These are phyloP conservation scores for Fusarium nodosum DNA, from an alignment of 2,329 filamentous ascomycete genomes.

Conservation along the genomic window DNA sequence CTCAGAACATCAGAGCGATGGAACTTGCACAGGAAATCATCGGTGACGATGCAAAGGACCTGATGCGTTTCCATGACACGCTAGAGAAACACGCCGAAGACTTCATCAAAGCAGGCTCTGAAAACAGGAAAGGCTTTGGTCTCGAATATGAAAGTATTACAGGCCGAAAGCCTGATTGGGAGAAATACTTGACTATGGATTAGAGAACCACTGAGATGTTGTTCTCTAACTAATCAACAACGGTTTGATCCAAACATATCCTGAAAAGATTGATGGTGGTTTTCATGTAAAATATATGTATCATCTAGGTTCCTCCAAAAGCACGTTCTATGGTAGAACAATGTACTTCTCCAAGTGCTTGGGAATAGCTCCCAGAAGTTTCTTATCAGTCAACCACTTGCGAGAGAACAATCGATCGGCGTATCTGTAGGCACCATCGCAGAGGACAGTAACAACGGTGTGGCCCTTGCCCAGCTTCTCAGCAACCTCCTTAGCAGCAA, in stretches of 20 bases:
- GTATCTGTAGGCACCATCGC: slow-evolving; percentile 97
- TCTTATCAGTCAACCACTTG: slow-evolving; percentile 92
- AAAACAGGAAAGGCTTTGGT: slow-evolving; percentile 39
- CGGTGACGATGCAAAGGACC: slow-evolving; percentile 45
- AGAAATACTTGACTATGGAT: slow-evolving; percentile 5
- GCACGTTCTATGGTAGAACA: slow-evolving; percentile 76
- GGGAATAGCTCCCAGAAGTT: slow-evolving; percentile 83
- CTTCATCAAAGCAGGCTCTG: slow-evolving; percentile 41
- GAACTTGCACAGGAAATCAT: slow-evolving; percentile 60
- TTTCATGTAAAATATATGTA: slow-evolving; percentile 47
- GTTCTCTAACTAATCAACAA: neutral
- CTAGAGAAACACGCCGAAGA: slow-evolving; percentile 57
- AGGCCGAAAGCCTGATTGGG: slow-evolving; percentile 51
- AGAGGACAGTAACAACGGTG: slow-evolving; percentile 93
- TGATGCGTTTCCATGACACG: slow-evolving; percentile 58
- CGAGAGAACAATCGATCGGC: slow-evolving; percentile 92
- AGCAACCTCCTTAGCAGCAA: slow-evolving; percentile 93
- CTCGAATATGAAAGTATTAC: slow-evolving; percentile 48
- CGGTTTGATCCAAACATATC: neutral
- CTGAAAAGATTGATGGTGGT: slow-evolving; percentile 20
- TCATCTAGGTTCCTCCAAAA: slow-evolving; percentile 48
- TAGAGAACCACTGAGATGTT: neutral
- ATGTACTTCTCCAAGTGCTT: slow-evolving; percentile 93
- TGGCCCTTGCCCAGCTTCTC: slow-evolving; percentile 89
- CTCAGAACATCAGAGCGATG: slow-evolving; percentile 59